Conservation (phyloP, 768 basidiomycete species). For the Phanerodontia chrysosporium region DNA sequence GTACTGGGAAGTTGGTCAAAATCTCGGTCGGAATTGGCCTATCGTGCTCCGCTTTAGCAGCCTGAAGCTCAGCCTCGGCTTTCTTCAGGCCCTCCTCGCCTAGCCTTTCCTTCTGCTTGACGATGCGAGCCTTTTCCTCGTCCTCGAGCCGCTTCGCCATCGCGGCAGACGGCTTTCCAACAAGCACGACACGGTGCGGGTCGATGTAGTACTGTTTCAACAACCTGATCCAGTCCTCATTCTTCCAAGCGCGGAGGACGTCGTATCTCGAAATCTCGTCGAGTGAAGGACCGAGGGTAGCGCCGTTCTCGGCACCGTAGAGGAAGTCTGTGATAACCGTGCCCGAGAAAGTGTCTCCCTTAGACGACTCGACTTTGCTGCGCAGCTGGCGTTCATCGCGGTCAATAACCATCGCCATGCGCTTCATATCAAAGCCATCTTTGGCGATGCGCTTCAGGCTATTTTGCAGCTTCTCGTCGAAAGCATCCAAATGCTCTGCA, state of each 20-base stretch:
- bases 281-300: constrained; percentile 67
- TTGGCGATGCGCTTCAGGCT: constrained; percentile 66
- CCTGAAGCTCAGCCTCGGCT: constrained; percentile 64
- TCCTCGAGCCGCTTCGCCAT: constrained; percentile 78
- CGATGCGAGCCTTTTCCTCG: constrained; percentile 76
- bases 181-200: constrained; percentile 65
- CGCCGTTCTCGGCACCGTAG: constrained; percentile 81
- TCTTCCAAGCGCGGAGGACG: constrained; percentile 65
- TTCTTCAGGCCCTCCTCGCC: constrained; percentile 79
- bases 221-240: constrained; percentile 70
- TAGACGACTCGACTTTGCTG: constrained; percentile 77
- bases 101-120: constrained; percentile 59
- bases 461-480: constrained; percentile 61
- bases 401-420: constrained; percentile 83
- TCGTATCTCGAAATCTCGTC: constrained; percentile 76
- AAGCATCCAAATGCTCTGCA: constrained; percentile 66
- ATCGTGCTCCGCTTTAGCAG: constrained; percentile 85
- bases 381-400: constrained; percentile 89
- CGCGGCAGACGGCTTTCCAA: constrained; percentile 84
- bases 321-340: constrained; percentile 80
- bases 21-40: constrained; percentile 76
- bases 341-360: constrained; percentile 75
- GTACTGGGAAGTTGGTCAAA: constrained; percentile 84
- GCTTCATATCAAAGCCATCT: constrained; percentile 83
- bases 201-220: constrained; percentile 81